Percentiles rank a stretch among this genome's conserved stretches.
These are phyloP conservation scores for Penicillium cataractarum DNA, from an alignment of 495 filamentous ascomycete species.

Conservation along the genomic window DNA sequence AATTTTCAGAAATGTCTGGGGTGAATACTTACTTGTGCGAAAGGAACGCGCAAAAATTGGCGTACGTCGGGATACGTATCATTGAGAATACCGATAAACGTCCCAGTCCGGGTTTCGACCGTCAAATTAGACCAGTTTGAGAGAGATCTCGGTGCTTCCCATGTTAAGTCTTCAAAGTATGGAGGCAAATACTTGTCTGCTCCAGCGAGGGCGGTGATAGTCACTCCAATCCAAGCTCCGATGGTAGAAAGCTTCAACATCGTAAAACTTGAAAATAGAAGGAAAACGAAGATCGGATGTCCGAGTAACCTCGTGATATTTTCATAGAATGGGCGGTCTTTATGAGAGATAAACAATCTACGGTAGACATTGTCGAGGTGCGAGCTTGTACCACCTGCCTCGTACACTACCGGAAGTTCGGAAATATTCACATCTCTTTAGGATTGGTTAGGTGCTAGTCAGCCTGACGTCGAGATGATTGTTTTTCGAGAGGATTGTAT, in stretches of 20 bases:
- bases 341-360: background rate
- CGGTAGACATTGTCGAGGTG: background rate
- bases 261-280: background rate
- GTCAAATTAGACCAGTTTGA: constrained; percentile 8
- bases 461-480: background rate
- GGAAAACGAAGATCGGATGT: background rate
- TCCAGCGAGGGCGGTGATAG: background rate
- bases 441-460: background rate
- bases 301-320: background rate
- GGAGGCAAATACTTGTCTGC: background rate
- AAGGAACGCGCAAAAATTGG: constrained; percentile 8
- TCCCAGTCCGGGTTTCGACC: constrained; percentile 3
- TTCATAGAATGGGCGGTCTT: background rate
- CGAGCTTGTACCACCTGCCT: background rate
- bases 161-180: constrained; percentile 2
- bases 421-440: background rate
- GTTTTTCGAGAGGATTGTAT: background rate
- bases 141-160: background rate
- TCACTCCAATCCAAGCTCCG: background rate
- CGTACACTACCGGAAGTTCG: background rate
- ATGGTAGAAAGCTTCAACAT: background rate
- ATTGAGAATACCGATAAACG: constrained; percentile 7
- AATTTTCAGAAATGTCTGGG: too few species aligned
- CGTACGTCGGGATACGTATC: constrained; percentile 8
- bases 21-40: background rate